phyloP scores from a whole-genome alignment of 495 filamentous ascomycete species.

The Aspergillus taichungensis region DNA sequence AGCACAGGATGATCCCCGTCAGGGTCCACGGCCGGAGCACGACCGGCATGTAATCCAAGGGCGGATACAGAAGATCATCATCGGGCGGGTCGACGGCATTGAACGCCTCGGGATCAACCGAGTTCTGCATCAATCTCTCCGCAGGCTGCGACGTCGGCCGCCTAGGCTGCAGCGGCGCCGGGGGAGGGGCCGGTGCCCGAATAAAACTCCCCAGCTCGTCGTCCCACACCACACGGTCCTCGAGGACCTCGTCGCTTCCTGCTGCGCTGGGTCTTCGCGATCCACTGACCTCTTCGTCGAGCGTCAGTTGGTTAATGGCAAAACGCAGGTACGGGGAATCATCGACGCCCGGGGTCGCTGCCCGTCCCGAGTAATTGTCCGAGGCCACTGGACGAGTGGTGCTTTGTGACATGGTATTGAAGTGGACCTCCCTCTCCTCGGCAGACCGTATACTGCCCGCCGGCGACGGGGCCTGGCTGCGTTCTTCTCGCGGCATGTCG shows the following conservation, averaged over 20 bases:
- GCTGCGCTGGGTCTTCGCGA: conserved; percentile 24
- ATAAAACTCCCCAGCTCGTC: conserved; percentile 41
- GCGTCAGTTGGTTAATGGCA: conserved; percentile 63
- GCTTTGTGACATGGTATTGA: conserved; percentile 23
- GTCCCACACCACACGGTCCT: conserved; percentile 44
- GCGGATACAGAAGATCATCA: conserved; percentile 39
- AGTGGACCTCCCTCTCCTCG: conserved; percentile 20
- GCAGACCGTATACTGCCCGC: conserved; percentile 29
- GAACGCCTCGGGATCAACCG: conserved; percentile 41
- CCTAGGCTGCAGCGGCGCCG: conserved; percentile 7
- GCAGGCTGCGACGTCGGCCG: conserved; percentile 5
- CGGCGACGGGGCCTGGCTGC: conserved; percentile 20
- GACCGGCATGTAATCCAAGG: conserved; percentile 56
- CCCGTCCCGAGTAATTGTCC: conserved; percentile 27
- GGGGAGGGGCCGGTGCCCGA: conserved; percentile 16
- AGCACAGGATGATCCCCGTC: conserved; percentile 46
- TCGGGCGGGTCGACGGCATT: conserved; percentile 41
- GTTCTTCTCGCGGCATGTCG: conserved; percentile 6
- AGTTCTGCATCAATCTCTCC: conserved; percentile 17
- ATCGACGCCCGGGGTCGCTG: conserved; percentile 55
- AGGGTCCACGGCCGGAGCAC: conserved; percentile 58
- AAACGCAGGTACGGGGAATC: conserved; percentile 64
- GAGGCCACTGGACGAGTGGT: conserved; percentile 21
- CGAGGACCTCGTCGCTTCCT: conserved; percentile 35
- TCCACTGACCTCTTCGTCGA: conserved; percentile 47